Base-by-base conservation (phyloP, 176 grass and related monocot genomes). In the Zea luxurians region DNA sequence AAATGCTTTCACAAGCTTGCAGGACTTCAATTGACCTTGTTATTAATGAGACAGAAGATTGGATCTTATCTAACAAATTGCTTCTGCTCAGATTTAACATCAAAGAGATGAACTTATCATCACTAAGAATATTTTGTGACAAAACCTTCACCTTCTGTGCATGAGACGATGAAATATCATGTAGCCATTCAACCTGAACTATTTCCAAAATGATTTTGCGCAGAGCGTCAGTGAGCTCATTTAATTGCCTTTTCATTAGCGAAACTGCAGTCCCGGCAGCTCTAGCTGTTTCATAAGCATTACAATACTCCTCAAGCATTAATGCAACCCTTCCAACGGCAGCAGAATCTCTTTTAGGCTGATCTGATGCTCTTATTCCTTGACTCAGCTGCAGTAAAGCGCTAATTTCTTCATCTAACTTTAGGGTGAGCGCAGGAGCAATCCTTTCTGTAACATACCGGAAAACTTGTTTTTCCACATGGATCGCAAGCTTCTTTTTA, bases 221-320 rank as follows among this genome's bases (percentile, higher is more conserved):
- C 67, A 97, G 80, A 46, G 85, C 89, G 45, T 94, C 95, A 37
- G 76, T 92, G 36, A 97, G 80, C 64, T 97, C 91, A 90, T 88
- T 92, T 66, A 86, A 74, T 73, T 88, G 91, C 42, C 87, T 94
- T 92, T 93, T 87, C 89, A 92, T 97, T 37, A 94, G 34, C 76
- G 91, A 89, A 88, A 93, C 77, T 27, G 95, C 65, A 70, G 87
- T 82, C 68, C 55, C 77, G 66, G 95, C 89, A 88, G 95, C 87
- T 88, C 91, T 92, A 66, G 85, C 69, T 55, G 87, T 94, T 74
- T 94, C 95, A 75, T 97, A 89, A 80, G 87, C 89, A 86, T 80
- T 92, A 81, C 85, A 97, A 78, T 97, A 97, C 75, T 97, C 89
- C 64, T 92, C 91, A 68, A 97, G 91, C 91, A 97, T 92, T 82